Conservation (phyloP, 768 basidiomycete genomes). For the Boletales sp. region DNA sequence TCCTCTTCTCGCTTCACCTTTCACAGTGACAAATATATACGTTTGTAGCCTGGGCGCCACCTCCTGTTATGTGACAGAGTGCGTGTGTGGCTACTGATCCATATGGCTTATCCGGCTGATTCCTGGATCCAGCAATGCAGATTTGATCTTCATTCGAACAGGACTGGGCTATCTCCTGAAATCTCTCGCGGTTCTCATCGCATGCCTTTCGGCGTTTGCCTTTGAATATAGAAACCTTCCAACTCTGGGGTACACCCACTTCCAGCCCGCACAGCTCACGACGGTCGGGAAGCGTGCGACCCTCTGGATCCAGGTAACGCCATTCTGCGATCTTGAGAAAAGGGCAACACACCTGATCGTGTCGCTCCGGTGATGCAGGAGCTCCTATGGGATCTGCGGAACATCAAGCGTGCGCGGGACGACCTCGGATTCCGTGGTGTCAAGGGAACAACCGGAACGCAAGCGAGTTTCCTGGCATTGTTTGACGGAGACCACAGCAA, state of each 20-base stretch:
- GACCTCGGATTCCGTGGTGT: slow-evolving; percentile 97
- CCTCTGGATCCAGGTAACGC: slow-evolving; percentile 85
- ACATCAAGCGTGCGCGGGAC: slow-evolving; percentile 82
- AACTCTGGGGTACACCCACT: slow-evolving; percentile 97
- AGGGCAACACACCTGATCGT: background rate
- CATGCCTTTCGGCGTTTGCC: slow-evolving; percentile 83
- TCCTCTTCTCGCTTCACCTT: slow-evolving; percentile 3
- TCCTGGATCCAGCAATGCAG: slow-evolving; percentile 73
- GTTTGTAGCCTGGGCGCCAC: slow-evolving; percentile 81
- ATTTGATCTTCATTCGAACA: slow-evolving; percentile 92
- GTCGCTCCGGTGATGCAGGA: slow-evolving; percentile 47
- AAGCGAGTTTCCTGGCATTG: slow-evolving; percentile 90
- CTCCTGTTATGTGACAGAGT: slow-evolving; percentile 99
- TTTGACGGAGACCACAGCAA: slow-evolving; percentile 96
- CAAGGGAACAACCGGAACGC: slow-evolving; percentile 99
- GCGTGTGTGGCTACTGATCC: slow-evolving; percentile 27
- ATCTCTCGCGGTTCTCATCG: slow-evolving; percentile 88
- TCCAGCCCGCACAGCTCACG: slow-evolving; percentile 97
- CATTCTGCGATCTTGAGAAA: background rate
- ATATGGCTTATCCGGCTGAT: slow-evolving; percentile 10
- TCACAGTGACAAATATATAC: slow-evolving; percentile 11
- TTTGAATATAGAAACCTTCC: slow-evolving; percentile 83
- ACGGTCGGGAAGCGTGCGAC: slow-evolving; percentile 98
- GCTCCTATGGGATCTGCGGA: slow-evolving; percentile 93
- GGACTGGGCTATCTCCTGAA: slow-evolving; percentile 81